Conservation (phyloP, 352 stramenopile species). For the Globisporangium rhizosaccharum region DNA sequence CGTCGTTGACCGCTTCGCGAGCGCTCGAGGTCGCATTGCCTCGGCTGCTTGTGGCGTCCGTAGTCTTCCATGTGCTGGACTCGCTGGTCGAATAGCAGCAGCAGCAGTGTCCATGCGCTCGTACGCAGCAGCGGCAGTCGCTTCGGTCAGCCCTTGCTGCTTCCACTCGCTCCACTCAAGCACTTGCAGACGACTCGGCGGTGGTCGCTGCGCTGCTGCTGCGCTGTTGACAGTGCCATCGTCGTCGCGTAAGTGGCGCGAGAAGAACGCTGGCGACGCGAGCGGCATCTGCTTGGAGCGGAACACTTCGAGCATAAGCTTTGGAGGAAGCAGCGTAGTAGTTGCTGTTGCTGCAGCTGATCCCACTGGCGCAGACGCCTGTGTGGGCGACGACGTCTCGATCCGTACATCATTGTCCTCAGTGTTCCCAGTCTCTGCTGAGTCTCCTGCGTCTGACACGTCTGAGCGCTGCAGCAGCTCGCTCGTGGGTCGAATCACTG, state of each 20-base stretch:
- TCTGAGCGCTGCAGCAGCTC: not conserved
- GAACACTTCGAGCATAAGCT: conserved; percentile 74
- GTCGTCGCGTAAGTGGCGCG: conserved; percentile 30
- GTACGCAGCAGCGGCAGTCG: conserved; percentile 5
- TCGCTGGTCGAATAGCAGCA: not conserved
- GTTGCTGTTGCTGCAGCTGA: not conserved
- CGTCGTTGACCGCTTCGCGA: not conserved
- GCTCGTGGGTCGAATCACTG: conserved; percentile 7
- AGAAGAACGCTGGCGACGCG: conserved; percentile 47
- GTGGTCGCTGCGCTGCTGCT: conserved; percentile 3
- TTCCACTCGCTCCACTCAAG: conserved; percentile 39
- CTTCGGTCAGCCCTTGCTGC: conserved; percentile 13
- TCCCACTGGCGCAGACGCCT: not conserved
- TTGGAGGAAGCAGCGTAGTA: conserved; percentile 39
- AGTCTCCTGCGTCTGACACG: not conserved
- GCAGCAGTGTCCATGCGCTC: not conserved
- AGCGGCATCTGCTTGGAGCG: conserved; percentile 63
- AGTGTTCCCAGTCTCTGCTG: not conserved
- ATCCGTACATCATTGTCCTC: not conserved
- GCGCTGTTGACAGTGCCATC: conserved; percentile 2
- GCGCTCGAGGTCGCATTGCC: not conserved
- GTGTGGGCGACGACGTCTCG: not conserved
- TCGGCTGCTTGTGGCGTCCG: not conserved
- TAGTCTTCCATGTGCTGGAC: not conserved
- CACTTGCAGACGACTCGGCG: conserved; percentile 25